Conservation (phyloP, 2,329 filamentous ascomycete genomes). For the Curvularia spicifera region DNA sequence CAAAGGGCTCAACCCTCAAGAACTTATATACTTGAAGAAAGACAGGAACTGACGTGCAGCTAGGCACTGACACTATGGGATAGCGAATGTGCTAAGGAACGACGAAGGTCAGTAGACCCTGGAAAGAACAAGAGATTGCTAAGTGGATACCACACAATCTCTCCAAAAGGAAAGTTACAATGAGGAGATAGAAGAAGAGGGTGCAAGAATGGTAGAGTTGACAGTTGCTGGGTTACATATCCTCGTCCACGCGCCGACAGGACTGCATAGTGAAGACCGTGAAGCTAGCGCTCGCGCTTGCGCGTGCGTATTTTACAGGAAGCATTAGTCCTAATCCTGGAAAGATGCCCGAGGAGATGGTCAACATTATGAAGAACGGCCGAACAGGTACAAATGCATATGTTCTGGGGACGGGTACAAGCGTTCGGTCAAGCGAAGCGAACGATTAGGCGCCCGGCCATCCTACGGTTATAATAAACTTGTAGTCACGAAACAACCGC, state of each 20-base stretch:
- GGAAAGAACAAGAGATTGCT: conserved; percentile 18
- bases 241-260: conserved; percentile 21
- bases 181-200: conserved; percentile 19
- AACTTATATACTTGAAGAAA: conserved; percentile 10
- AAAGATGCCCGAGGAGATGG: conserved; percentile 16
- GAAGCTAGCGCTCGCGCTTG: conserved; percentile 13
- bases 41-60: not conserved
- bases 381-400: conserved; percentile 23
- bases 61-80: not conserved
- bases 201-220: conserved; percentile 6
- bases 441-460: conserved; percentile 25
- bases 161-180: conserved; percentile 36
- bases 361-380: conserved; percentile 22
- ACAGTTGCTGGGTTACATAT: conserved; percentile 21
- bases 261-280: conserved; percentile 1
- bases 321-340: conserved; percentile 21
- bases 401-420: conserved; percentile 38
- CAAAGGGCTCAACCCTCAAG: not conserved
- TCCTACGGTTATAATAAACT: conserved; percentile 15
- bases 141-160: conserved; percentile 34
- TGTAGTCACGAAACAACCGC: conserved; percentile 18
- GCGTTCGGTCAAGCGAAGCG: conserved; percentile 24
- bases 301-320: conserved; percentile 32
- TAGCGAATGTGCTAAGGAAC: conserved; percentile 5
- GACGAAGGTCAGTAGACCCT: conserved; percentile 17